phyloP scores from a whole-genome alignment of 495 filamentous ascomycete species.

The Penicillium paxilli region DNA sequence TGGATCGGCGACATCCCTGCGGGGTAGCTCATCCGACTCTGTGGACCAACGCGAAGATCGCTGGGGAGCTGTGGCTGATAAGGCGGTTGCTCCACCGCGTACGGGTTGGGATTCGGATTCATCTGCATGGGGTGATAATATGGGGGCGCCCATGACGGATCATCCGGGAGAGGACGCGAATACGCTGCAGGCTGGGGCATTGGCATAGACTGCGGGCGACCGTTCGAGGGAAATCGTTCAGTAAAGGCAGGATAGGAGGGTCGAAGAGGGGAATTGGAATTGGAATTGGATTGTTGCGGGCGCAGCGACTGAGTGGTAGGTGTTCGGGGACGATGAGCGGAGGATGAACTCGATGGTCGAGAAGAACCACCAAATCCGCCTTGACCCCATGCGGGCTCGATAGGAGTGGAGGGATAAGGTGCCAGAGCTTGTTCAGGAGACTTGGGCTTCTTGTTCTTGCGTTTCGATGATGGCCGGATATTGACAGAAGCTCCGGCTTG shows the following conservation, averaged over 20 bases:
- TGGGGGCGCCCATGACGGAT: conserved; percentile 46
- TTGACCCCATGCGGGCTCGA: conserved; percentile 28
- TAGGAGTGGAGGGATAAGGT: conserved; percentile 26
- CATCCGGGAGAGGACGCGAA: conserved; percentile 42
- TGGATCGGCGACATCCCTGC: conserved; percentile 16
- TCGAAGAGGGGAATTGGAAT: conserved; percentile 35
- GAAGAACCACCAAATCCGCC: conserved; percentile 13
- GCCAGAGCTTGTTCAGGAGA: conserved; percentile 26
- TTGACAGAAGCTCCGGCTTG: conserved; percentile 6
- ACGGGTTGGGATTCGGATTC: too few relatives aligned
- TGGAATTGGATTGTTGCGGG: conserved; percentile 32
- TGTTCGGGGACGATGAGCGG: conserved; percentile 35
- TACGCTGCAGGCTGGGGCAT: conserved; percentile 28
- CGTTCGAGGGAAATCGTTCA: conserved; percentile 31
- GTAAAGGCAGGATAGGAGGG: conserved; percentile 28
- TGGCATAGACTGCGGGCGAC: conserved; percentile 30
- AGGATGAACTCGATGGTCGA: conserved; percentile 35
- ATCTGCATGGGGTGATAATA: conserved; percentile 37
- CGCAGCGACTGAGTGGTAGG: conserved; percentile 41
- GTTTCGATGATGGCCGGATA: conserved; percentile 20
- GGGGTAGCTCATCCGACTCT: conserved; percentile 22
- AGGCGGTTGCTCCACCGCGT: conserved; percentile 26
- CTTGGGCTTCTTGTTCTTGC: conserved; percentile 18
- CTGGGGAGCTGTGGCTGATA: conserved; percentile 32
- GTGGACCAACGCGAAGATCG: conserved; percentile 32